phyloP scores from a whole-genome alignment of 2,329 filamentous ascomycete genomes.

The Nemania sp. region DNA sequence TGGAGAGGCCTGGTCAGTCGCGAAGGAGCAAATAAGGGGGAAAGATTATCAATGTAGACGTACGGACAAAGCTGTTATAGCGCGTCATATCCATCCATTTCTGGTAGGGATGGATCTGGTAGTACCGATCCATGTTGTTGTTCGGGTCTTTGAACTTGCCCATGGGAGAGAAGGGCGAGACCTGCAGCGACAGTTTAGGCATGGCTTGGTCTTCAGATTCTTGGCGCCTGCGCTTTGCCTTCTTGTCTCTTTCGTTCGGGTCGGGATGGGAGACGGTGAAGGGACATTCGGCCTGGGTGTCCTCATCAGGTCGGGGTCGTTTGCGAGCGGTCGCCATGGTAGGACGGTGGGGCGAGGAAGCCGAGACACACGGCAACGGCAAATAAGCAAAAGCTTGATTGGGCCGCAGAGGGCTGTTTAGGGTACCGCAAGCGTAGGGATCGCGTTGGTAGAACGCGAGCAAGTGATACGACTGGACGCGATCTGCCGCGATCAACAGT shows the following conservation, averaged over 20 bases:
- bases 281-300: constrained; percentile 60
- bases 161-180: constrained; percentile 56
- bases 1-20: constrained; percentile 35
- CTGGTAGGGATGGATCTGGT: constrained; percentile 55
- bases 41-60: constrained; percentile 37
- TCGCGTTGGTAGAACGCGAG: too few relatives aligned
- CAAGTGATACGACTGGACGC: too few relatives aligned
- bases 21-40: background rate
- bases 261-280: constrained; percentile 53
- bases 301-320: constrained; percentile 53
- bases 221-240: constrained; percentile 49
- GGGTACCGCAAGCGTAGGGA: too few relatives aligned
- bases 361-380: too few relatives aligned
- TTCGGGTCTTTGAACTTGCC: constrained; percentile 57
- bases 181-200: constrained; percentile 51
- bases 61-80: constrained; percentile 65
- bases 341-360: background rate
- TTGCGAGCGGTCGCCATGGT: constrained; percentile 51
- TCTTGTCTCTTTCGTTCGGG: constrained; percentile 53
- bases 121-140: constrained; percentile 59
- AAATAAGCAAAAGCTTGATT: too few relatives aligned
- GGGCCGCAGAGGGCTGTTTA: too few relatives aligned
- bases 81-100: constrained; percentile 62
- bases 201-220: constrained; percentile 49
- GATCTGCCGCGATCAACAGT: too few relatives aligned